phyloP scores from a whole-genome alignment of 2,329 filamentous ascomycete genomes.

The Diaporthe velutina region DNA sequence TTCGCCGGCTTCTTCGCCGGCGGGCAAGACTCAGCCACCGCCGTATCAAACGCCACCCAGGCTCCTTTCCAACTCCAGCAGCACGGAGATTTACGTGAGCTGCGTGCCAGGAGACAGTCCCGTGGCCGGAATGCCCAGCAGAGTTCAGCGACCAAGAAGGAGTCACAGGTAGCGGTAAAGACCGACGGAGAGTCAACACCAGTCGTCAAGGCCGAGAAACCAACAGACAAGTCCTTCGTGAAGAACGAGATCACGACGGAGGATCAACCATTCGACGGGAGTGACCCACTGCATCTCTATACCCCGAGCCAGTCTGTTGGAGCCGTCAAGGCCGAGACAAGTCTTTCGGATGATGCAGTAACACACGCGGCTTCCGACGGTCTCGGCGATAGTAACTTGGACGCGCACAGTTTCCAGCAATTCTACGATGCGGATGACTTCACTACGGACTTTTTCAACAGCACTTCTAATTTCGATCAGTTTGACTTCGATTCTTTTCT shows the following conservation, averaged over 20 bases:
- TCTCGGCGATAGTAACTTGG: not conserved
- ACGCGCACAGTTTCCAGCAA: not conserved
- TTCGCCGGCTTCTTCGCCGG: conserved; percentile 1
- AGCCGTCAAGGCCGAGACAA: not conserved
- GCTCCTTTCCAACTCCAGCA: conserved; percentile 21
- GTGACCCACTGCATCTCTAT: not conserved
- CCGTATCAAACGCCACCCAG: not conserved
- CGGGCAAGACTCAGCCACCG: not conserved
- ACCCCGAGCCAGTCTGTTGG: not conserved
- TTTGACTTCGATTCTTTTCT: conserved; percentile 24
- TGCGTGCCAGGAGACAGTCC: conserved; percentile 12
- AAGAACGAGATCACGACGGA: not conserved
- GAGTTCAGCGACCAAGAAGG: not conserved
- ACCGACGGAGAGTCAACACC: not conserved
- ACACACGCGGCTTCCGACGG: not conserved
- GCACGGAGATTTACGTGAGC: conserved; percentile 1
- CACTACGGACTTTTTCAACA: conserved; percentile 21
- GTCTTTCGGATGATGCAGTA: not conserved
- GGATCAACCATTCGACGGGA: not conserved
- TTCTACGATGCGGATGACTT: conserved; percentile 7
- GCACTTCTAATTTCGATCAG: conserved; percentile 3
- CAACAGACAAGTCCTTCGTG: not conserved
- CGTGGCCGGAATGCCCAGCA: not conserved
- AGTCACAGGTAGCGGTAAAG: not conserved
- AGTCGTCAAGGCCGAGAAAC: not conserved